Evolutionary conservation across 108 stramenopile genomes (phyloP).

Genomic region (Fistulifera pelliculosa): DNA sequence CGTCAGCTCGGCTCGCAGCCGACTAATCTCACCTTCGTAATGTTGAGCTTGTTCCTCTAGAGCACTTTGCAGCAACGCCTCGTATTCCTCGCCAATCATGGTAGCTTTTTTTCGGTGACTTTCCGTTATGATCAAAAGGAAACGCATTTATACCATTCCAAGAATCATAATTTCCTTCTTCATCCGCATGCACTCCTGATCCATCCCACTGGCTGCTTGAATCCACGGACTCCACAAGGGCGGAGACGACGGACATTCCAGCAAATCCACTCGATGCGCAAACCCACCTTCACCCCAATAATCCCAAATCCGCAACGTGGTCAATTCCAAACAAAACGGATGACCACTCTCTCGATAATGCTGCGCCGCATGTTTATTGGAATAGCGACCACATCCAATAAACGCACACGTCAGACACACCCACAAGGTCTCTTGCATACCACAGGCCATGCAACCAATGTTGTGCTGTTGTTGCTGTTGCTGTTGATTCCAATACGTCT

Average conservation of each 20-base stretch:
- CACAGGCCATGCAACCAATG: constrained; percentile 63
- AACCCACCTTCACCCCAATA: constrained; percentile 66
- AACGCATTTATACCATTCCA: too few relatives aligned
- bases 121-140: constrained; percentile 7
- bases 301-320: constrained; percentile 93
- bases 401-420: constrained; percentile 92
- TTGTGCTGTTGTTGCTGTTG: constrained; percentile 9
- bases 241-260: constrained; percentile 63
- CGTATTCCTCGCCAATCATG: constrained; percentile 84
- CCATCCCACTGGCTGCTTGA: not conserved
- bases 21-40: constrained; percentile 72
- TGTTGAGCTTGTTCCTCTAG: constrained; percentile 85
- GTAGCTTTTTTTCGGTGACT: constrained; percentile 62
- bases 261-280: constrained; percentile 79
- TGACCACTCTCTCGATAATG: constrained; percentile 80
- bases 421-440: constrained; percentile 78
- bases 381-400: constrained; percentile 94
- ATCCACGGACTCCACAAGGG: constrained; percentile 24
- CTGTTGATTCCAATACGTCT: constrained; percentile 30
- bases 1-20: constrained; percentile 53
- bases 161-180: not conserved
- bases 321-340: constrained; percentile 89
- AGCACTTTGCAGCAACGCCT: constrained; percentile 79
- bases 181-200: not conserved
- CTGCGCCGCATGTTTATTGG: constrained; percentile 71